Percentiles rank a stretch among this genome's conserved stretches.
Evolutionary conservation across 2,329 filamentous ascomycete species (phyloP).

Genomic region (Colletotrichum lindemuthianum): DNA sequence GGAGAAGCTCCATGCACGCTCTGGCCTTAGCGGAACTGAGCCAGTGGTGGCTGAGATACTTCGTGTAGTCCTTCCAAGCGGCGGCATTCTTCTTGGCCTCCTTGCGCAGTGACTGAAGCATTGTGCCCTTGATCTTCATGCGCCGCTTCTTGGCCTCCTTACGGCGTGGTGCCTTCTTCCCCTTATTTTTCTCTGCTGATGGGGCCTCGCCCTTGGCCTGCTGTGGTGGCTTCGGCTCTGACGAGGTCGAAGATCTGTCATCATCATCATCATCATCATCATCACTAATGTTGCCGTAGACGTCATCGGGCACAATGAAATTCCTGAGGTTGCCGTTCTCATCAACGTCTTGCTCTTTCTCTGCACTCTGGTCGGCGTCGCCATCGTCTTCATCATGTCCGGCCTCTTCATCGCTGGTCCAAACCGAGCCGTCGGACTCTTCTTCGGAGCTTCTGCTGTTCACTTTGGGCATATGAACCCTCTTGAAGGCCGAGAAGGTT

Average conservation of each 20-base stretch:
- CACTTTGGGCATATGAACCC: conserved; percentile 72
- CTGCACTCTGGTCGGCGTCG: conserved; percentile 10
- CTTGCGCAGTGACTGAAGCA: conserved; percentile 40
- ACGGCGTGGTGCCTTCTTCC: conserved; percentile 38
- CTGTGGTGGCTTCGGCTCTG: conserved; percentile 19
- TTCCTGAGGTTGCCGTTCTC: conserved; percentile 49
- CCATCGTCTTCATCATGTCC: conserved; percentile 40
- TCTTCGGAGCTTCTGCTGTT: conserved; percentile 42
- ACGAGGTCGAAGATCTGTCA: conserved; percentile 39
- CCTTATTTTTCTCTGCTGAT: conserved; percentile 5
- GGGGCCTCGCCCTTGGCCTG: neutral
- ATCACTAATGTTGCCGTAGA: conserved; percentile 48
- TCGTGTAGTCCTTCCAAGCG: conserved; percentile 77
- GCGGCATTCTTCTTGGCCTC: conserved; percentile 54
- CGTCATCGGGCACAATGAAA: conserved; percentile 59
- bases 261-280: conserved; percentile 44
- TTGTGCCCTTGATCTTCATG: conserved; percentile 52
- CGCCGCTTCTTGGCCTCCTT: conserved; percentile 42
- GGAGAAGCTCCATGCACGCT: conserved; percentile 73
- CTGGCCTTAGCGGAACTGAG: conserved; percentile 80
- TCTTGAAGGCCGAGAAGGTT: conserved; percentile 78
- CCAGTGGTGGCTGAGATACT: conserved; percentile 75
- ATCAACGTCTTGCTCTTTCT: conserved; percentile 41
- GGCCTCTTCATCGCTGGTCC: conserved; percentile 45
- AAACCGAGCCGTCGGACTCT: conserved; percentile 48